Percentiles rank a stretch among this genome's conserved stretches.
phyloP scores from a whole-genome alignment of 306 rosid species.

The Trichosanthes cucumerina region DNA sequence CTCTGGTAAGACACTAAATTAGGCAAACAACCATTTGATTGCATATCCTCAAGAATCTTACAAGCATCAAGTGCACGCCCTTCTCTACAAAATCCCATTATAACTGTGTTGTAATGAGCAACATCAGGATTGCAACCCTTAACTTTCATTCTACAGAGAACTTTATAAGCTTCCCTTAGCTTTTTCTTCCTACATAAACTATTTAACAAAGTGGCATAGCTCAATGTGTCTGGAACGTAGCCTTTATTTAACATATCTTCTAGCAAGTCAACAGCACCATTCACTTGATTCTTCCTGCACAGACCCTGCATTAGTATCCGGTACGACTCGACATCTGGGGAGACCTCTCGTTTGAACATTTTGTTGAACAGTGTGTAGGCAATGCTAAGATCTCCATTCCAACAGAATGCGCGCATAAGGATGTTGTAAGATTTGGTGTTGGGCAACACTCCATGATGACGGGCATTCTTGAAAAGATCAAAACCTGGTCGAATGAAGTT shows the following conservation, averaged over 20 bases:
- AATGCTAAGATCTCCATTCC: slow-evolving; percentile 54
- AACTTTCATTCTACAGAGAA: slow-evolving; percentile 91
- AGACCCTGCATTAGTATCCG: slow-evolving; percentile 73
- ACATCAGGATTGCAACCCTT: slow-evolving; percentile 89
- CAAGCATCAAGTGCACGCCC: slow-evolving; percentile 67
- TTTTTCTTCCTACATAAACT: slow-evolving; percentile 87
- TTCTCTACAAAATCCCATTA: slow-evolving; percentile 69
- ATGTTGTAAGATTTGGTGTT: slow-evolving; percentile 61
- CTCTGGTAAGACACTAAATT: slow-evolving; percentile 66
- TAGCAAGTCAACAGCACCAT: slow-evolving; percentile 53
- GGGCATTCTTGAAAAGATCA: slow-evolving; percentile 59
- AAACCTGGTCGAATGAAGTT: slow-evolving; percentile 43
- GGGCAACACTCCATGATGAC: slow-evolving; percentile 37
- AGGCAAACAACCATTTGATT: slow-evolving; percentile 59
- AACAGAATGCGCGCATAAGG: slow-evolving; percentile 53
- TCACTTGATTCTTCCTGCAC: slow-evolving; percentile 80
- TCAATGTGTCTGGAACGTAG: slow-evolving; percentile 63
- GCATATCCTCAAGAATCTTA: slow-evolving; percentile 73
- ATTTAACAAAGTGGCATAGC: slow-evolving; percentile 76
- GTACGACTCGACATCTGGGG: slow-evolving; percentile 65
- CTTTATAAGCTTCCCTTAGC: slow-evolving; percentile 79
- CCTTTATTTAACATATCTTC: slow-evolving; percentile 95
- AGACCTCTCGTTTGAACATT: slow-evolving; percentile 60
- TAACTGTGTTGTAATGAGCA: slow-evolving; percentile 67
- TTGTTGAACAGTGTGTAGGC: slow-evolving; percentile 73